Evolutionary conservation across 495 filamentous ascomycete genomes (phyloP), one percentile per base, ranked within the genome.

Genomic region (Astrothelium macrocarpum): DNA sequence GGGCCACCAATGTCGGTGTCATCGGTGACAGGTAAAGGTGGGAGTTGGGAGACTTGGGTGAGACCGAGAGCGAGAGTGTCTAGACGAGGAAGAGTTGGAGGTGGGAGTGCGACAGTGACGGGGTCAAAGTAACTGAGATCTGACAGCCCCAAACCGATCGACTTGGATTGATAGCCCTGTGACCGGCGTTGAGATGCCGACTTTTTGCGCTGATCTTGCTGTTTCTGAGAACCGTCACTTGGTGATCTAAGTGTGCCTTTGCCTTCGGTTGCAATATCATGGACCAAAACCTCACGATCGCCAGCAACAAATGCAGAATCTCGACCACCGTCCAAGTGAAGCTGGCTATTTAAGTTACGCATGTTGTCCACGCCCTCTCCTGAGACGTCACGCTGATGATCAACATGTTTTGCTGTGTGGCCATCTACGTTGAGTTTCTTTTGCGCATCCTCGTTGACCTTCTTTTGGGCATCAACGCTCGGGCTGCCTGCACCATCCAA

Each of bases 1-100:
- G 88, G 85, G 0, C 89, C 87, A 14, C 86, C 88, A 70, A 87
- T 90, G 71, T 95, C 93, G 1, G 85, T 87, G 66, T 96, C 92
- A 67, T 90, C 89, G 18, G 79, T 79, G 0, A 80, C 68, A 0
- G 89, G 86, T 4, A 91, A 74, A 11, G 83, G 74, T 16, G 89
- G 86, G 18, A 90, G 78, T 65, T 87, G 84, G 49, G 84, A 85
- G n/a, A 83, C 75, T 28, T 80, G 77, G 11, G 82, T 74, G 1
- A 88, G 75, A 3, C 84, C 85, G n/a, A 85, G 73, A 60, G 79
- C 75, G 11, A 75, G 70, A 5, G 84, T 83, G 34, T 80, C 82
- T 60, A 78, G 74, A 26, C 81, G 73, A 28, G 76, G 72, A 20
- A 82, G 71, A 7, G 78, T 80, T 53, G 78, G 73, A 0, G 86